Evolutionary conservation across 192 early-diverging fungal genomes (phyloP).

Genomic region (Phycomyces blakesleeanus): DNA sequence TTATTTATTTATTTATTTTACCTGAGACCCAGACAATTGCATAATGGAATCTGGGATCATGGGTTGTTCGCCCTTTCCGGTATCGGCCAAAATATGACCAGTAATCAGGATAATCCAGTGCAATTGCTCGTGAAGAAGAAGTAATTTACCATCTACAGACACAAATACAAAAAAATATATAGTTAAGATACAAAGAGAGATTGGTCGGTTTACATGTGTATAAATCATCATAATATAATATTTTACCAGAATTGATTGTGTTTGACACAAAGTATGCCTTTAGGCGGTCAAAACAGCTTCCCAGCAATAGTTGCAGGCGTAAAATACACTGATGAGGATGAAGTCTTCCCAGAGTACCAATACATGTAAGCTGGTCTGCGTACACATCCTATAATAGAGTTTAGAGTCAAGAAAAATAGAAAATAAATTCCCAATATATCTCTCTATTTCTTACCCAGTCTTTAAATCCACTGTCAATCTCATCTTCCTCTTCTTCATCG

Average conservation of each 20-base stretch:
- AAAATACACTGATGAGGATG: slow-evolving; percentile 47
- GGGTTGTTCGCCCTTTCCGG: slow-evolving; percentile 65
- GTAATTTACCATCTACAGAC: slow-evolving; percentile 20
- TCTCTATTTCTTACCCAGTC: slow-evolving; percentile 43
- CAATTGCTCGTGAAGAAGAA: slow-evolving; percentile 56
- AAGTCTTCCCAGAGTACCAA: slow-evolving; percentile 60
- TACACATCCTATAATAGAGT: slow-evolving; percentile 57
- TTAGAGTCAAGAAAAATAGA: too few relatives aligned
- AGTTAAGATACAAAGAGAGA: too few relatives aligned
- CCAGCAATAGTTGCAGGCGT: slow-evolving; percentile 46
- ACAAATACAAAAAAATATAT: too few relatives aligned
- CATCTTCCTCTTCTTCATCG: slow-evolving; percentile 52
- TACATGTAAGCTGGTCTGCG: slow-evolving; percentile 66
- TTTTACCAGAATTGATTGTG: too few relatives aligned
- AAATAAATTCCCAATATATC: neutral
- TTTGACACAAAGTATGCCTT: slow-evolving; percentile 42
- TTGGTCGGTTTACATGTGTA: too few relatives aligned
- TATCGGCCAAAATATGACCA: slow-evolving; percentile 64
- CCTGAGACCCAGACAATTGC: slow-evolving; percentile 48
- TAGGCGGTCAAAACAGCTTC: slow-evolving; percentile 46
- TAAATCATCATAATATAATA: too few relatives aligned
- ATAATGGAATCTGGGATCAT: slow-evolving; percentile 61
- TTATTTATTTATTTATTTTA: slow-evolving; percentile 5
- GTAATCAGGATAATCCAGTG: slow-evolving; percentile 74
- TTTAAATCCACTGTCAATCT: slow-evolving; percentile 42